Evolutionary conservation across 805 yeast genomes (phyloP).

Genomic region (Candida yuanshanica): DNA sequence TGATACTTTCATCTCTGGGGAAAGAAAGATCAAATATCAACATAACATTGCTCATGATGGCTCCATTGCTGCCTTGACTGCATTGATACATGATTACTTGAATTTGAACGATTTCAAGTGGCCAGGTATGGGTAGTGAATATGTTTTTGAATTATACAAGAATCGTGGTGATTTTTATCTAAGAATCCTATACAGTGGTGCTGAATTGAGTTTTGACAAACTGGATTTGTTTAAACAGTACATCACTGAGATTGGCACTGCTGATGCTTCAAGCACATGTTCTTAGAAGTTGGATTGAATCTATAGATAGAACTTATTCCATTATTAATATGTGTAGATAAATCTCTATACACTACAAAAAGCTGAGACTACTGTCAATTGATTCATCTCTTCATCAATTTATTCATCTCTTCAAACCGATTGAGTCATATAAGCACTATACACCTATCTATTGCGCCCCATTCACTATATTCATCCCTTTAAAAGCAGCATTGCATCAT

Average conservation of each 20-base stretch:
- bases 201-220: conserved; percentile 15
- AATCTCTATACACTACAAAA: too few species aligned
- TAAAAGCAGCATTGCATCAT: too few species aligned
- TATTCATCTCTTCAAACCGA: too few species aligned
- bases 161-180: conserved; percentile 19
- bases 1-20: conserved; percentile 25
- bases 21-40: conserved; percentile 26
- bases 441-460: too few species aligned
- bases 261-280: conserved; percentile 6
- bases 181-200: conserved; percentile 33
- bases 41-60: conserved; percentile 42
- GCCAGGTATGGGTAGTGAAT: conserved; percentile 46
- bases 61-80: conserved; percentile 29
- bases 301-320: too few species aligned
- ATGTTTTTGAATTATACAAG: conserved; percentile 35
- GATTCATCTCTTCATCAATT: too few species aligned
- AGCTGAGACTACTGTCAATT: too few species aligned
- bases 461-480: too few species aligned
- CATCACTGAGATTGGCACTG: conserved; percentile 10
- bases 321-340: too few species aligned
- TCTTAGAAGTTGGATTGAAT: conserved; percentile 2
- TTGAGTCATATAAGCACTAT: too few species aligned
- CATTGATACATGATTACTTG: conserved; percentile 27
- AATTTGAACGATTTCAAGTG: conserved; percentile 30
- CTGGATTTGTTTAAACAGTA: conserved; percentile 18